Conservation (phyloP, 805 yeast species). For the Candida hungchunana region DNA sequence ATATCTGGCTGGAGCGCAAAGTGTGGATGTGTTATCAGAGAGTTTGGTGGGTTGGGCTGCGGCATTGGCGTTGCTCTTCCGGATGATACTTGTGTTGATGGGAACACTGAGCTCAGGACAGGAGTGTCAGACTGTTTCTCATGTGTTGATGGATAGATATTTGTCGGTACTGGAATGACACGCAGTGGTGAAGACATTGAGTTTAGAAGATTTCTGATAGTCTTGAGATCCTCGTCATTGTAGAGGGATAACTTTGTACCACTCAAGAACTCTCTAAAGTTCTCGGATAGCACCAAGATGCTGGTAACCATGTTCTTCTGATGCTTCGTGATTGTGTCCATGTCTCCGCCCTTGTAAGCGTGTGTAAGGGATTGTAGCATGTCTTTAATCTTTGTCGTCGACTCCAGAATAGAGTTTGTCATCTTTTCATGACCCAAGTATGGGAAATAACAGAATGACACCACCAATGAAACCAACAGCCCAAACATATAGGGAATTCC, state of each 20-base stretch:
- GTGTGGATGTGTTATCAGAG: conserved; percentile 6
- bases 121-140: too few species aligned
- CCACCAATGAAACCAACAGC: conserved; percentile 31
- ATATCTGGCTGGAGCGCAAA: conserved; percentile 7
- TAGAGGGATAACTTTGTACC: conserved; percentile 36
- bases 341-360: conserved; percentile 8
- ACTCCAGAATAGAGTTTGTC: conserved; percentile 23
- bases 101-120: too few species aligned
- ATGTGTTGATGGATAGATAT: conserved; percentile 13
- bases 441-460: conserved; percentile 36
- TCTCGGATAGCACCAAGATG: conserved; percentile 34
- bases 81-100: conserved; percentile 16
- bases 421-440: conserved; percentile 36
- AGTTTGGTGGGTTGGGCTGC: conserved; percentile 14
- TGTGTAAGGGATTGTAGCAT: conserved; percentile 21
- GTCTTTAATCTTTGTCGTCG: conserved; percentile 24
- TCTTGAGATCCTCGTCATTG: conserved; percentile 29
- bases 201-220: conserved; percentile 41
- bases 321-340: conserved; percentile 16
- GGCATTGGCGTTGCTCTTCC: conserved; percentile 34
- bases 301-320: conserved; percentile 31
- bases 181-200: conserved; percentile 36
- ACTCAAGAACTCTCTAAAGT: conserved; percentile 40
- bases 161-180: conserved; percentile 32
- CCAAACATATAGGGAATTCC: conserved; percentile 45